Evolutionary conservation across 257 asterid genomes (phyloP).

Genomic region (Euphrasia confusa): DNA sequence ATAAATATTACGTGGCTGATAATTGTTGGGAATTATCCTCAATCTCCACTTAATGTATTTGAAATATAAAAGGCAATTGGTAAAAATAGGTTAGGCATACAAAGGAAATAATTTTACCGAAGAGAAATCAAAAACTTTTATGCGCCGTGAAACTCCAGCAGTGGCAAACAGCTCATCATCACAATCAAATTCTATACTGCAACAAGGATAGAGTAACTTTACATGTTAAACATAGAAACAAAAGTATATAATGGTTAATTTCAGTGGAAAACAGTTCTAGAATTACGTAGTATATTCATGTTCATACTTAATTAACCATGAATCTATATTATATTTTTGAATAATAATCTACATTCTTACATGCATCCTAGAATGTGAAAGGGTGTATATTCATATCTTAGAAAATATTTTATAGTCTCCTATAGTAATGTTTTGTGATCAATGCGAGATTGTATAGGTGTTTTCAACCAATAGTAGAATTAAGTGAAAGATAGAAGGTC

Average conservation of each 20-base stretch:
- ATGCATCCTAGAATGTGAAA: too few species aligned
- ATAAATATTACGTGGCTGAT: slow-evolving; percentile 6
- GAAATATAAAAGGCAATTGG: slow-evolving; percentile 16
- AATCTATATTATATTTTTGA: too few species aligned
- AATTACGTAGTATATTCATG: too few species aligned
- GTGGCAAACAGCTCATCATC: slow-evolving; percentile 86
- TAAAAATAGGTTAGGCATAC: slow-evolving; percentile 14
- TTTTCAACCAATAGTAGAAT: too few species aligned
- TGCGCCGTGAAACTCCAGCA: slow-evolving; percentile 76
- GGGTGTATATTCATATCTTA: too few species aligned
- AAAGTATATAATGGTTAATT: slow-evolving; percentile 12
- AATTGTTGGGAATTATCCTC: background rate
- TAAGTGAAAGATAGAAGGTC: too few species aligned
- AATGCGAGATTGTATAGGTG: too few species aligned
- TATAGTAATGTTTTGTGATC: too few species aligned
- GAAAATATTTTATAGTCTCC: too few species aligned
- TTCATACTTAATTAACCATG: too few species aligned
- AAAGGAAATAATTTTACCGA: slow-evolving; percentile 37
- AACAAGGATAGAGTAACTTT: slow-evolving; percentile 22
- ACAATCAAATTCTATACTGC: slow-evolving; percentile 82
- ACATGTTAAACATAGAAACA: slow-evolving; percentile 19
- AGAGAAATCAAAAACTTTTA: slow-evolving; percentile 67
- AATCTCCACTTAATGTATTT: slow-evolving; percentile 2
- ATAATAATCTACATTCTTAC: too few species aligned
- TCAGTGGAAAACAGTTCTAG: too few species aligned